Base-by-base conservation (phyloP, 257 asterid genomes). In the Cinchona pubescens region DNA sequence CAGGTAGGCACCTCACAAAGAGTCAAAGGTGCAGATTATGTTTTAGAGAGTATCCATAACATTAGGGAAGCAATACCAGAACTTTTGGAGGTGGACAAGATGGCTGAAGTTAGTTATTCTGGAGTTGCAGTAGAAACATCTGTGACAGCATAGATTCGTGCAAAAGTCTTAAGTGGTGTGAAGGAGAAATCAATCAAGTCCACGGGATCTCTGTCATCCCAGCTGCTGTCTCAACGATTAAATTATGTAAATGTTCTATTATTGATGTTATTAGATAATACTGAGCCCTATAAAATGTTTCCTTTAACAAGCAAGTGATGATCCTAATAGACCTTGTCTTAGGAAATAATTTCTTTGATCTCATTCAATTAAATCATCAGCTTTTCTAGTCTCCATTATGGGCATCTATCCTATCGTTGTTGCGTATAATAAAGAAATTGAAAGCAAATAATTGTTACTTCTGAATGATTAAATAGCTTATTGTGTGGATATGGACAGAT, bases 21-120 rank as follows among this genome's bases (percentile, higher is more conserved):
- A 62, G 96, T 86, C 69, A 90, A 86, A 83, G 97, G 97, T 35
- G 94, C 98, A 42, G 98, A 95, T 82, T 92, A 91, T 53, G 99
- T 90, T 16, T 70, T 95, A 5, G 99, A 91, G 84, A 95, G 96
- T 83, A 91, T 95, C 58, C 98, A 92, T 71, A 92, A 92, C 85
- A 87, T 95, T 3, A 85, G 87, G 75, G 98, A 95, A 86, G 99
- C 98, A 13, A 81, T 92, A 27, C 99, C 99, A 19, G 92, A 95
- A 83, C 91, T 95, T 7, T 87, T 96, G 94, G 96, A 92, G 82
- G 82, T 80, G 19, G 93, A 90, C 56, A 91, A 85, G 71, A 73
- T 87, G 64, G 86, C 87, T 12, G 92, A 86, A 71, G 91, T 83
- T 56, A 87, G 73, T 80, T 92, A 87, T 84, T 76, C 91, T 45